Conservation (phyloP, 78 protist species). For the Diacronema lutheri region DNA sequence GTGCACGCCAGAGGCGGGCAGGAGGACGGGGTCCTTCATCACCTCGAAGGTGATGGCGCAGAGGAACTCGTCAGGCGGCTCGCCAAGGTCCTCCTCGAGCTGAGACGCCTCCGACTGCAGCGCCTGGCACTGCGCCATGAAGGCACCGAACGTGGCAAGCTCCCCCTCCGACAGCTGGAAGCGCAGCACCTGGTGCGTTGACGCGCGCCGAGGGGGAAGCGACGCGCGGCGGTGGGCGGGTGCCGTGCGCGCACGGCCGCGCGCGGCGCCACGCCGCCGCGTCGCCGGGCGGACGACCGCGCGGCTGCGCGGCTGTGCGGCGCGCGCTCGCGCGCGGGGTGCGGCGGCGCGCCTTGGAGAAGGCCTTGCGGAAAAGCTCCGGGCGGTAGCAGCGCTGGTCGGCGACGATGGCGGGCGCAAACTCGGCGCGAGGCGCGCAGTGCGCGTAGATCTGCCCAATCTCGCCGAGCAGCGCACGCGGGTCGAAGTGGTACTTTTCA, state of each 20-base stretch:
- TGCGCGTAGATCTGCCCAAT: slow-evolving; percentile 13
- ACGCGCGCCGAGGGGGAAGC: too few species aligned
- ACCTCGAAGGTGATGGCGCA: slow-evolving; percentile 5
- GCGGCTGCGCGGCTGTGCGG: too few species aligned
- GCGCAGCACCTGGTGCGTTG: too few species aligned
- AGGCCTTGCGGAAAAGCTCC: neutral
- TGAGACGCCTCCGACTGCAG: neutral
- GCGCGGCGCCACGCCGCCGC: too few species aligned
- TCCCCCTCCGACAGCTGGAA: too few species aligned
- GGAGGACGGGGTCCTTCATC: slow-evolving; percentile 17
- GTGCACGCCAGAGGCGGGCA: neutral
- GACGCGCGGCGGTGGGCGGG: too few species aligned
- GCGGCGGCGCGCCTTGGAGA: neutral
- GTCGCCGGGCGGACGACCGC: too few species aligned
- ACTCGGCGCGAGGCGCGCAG: neutral
- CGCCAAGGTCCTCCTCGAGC: neutral
- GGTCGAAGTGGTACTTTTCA: slow-evolving; percentile 30
- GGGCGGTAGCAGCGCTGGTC: slow-evolving; percentile 39
- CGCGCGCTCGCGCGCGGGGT: neutral
- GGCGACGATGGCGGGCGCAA: slow-evolving; percentile 8
- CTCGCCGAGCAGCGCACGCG: slow-evolving; percentile 7
- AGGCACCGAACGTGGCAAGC: neutral
- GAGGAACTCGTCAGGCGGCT: slow-evolving; percentile 28
- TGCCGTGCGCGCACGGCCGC: neutral
- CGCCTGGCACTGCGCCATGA: neutral